Conservation (phyloP, 768 basidiomycete species). For the Pisolithus marmoratus region DNA sequence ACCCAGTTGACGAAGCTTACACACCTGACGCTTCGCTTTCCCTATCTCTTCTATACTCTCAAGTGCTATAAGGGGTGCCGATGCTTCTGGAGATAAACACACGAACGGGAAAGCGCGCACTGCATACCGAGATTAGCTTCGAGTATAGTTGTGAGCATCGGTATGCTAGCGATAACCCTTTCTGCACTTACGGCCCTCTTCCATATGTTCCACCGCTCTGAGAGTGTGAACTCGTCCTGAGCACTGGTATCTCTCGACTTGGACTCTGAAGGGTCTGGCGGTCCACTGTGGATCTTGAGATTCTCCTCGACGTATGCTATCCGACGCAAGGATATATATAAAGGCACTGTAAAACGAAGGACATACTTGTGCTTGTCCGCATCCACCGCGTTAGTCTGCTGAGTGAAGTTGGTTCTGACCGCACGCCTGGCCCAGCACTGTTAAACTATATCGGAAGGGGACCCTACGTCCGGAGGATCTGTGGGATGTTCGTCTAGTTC, state of each 20-base stretch:
- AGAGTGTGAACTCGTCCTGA: constrained; percentile 71
- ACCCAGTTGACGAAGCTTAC: constrained; percentile 40
- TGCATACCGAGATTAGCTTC: constrained; percentile 99
- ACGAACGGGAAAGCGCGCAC: constrained; percentile 45
- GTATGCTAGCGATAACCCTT: constrained; percentile 85
- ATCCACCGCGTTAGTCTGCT: constrained; percentile 92
- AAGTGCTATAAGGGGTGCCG: constrained; percentile 44
- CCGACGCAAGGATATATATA: constrained; percentile 39
- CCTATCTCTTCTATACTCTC: constrained; percentile 98
- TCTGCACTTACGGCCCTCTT: constrained; percentile 72
- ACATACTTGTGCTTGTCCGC: constrained; percentile 95
- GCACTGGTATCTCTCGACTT: constrained; percentile 54
- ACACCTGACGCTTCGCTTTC: constrained; percentile 88
- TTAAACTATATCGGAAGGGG: background rate
- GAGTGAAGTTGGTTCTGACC: constrained; percentile 86
- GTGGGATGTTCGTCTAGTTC: background rate
- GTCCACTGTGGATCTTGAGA: constrained; percentile 64
- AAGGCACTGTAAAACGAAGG: background rate
- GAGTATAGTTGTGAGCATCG: constrained; percentile 97
- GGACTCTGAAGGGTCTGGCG: constrained; percentile 42
- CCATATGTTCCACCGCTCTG: constrained; percentile 58
- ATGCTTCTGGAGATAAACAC: background rate
- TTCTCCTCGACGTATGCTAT: constrained; percentile 98
- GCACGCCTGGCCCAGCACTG: constrained; percentile 64
- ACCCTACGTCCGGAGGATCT: background rate